These are phyloP conservation scores for Apiotrichum laibachii DNA, from an alignment of 1,284 basidiomycete species.

Conservation along the genomic window DNA sequence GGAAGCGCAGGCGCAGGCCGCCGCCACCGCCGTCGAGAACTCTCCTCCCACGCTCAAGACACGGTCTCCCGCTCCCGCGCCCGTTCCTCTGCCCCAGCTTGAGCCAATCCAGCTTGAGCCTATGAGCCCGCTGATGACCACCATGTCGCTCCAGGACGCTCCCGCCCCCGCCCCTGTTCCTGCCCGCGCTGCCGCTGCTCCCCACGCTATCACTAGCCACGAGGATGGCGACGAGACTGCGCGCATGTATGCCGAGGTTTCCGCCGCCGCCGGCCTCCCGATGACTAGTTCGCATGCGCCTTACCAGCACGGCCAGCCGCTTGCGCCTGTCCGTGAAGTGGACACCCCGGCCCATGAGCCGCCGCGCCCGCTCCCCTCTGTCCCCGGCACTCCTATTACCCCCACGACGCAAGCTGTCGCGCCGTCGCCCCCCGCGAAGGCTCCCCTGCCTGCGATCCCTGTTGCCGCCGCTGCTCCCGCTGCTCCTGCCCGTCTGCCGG, in stretches of 20 bases:
- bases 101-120: constrained; percentile 39
- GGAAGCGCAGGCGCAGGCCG: background rate
- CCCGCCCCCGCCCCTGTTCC: too few species aligned
- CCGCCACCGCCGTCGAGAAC: background rate
- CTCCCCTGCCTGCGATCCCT: constrained; percentile 8
- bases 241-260: constrained; percentile 44
- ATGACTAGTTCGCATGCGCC: constrained; percentile 19
- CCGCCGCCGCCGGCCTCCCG: constrained; percentile 37
- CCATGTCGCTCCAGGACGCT: background rate
- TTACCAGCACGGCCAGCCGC: constrained; percentile 47
- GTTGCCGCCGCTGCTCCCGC: constrained; percentile 16
- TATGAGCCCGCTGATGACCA: constrained; percentile 35
- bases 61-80: constrained; percentile 1
- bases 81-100: constrained; percentile 32
- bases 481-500: constrained; percentile 33
- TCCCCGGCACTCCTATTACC: constrained; percentile 3
- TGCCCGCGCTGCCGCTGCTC: too few species aligned
- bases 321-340: constrained; percentile 43
- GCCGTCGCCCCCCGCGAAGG: constrained; percentile 6
- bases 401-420: constrained; percentile 1
- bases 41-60: background rate
- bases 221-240: constrained; percentile 26
- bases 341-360: constrained; percentile 26
- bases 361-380: constrained; percentile 8
- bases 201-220: background rate